These are phyloP conservation scores for Cryptococcus amylolentus DNA, from an alignment of 1,284 basidiomycete species.

Conservation along the genomic window DNA sequence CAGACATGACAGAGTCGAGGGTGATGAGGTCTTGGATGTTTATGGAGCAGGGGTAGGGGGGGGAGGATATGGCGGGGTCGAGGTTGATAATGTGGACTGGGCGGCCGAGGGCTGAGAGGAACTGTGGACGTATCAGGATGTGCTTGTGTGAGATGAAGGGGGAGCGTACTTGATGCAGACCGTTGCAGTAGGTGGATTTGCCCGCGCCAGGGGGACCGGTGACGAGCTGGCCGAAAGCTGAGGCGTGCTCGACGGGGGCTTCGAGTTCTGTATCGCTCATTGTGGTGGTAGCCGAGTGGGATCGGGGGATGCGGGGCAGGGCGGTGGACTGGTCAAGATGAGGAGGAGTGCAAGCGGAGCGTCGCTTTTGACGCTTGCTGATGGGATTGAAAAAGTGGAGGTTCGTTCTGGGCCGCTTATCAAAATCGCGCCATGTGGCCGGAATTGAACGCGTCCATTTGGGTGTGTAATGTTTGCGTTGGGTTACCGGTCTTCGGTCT, in stretches of 20 bases:
- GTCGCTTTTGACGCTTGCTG: no score
- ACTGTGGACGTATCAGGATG: slow-evolving; percentile 43
- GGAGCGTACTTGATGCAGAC: slow-evolving; percentile 67
- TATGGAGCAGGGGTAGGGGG: slow-evolving; percentile 87
- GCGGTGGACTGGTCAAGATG: no score
- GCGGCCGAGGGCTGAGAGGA: slow-evolving; percentile 78
- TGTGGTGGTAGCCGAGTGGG: not conserved
- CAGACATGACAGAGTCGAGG: slow-evolving; percentile 81
- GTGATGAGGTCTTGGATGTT: slow-evolving; percentile 84
- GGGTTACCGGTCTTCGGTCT: no score
- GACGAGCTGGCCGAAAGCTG: slow-evolving; percentile 57
- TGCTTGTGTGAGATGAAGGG: not conserved
- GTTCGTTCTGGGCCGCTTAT: no score
- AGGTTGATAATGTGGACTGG: slow-evolving; percentile 90
- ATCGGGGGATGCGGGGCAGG: not conserved
- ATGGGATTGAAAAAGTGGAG: no score
- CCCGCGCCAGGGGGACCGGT: slow-evolving; percentile 90
- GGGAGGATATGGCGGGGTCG: slow-evolving; percentile 85
- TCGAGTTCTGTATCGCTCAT: not conserved
- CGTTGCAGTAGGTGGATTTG: slow-evolving; percentile 91
- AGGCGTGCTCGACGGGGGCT: slow-evolving; percentile 17
- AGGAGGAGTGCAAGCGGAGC: no score
- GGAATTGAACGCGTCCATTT: no score
- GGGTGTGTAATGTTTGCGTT: no score
- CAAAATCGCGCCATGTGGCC: no score